A percentile compares a stretch with the other conserved stretches of the same genome.
phyloP scores from a whole-genome alignment of 2,329 filamentous ascomycete genomes.

The Trichoderma atrobrunneum region DNA sequence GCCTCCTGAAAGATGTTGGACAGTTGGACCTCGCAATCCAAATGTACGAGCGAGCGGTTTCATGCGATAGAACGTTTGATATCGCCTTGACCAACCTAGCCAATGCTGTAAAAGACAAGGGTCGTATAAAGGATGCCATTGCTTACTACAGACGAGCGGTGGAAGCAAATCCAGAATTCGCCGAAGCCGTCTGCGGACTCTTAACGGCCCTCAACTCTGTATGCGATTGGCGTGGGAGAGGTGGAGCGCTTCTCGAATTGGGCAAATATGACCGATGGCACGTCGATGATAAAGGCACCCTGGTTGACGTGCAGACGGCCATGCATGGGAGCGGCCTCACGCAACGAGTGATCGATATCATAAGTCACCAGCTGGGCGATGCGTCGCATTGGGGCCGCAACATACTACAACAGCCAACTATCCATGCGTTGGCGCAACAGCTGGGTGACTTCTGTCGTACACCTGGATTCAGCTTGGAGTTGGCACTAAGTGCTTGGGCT shows the following conservation, averaged over 20 bases:
- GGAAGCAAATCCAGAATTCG: constrained; percentile 87
- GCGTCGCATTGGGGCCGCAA: constrained; percentile 83
- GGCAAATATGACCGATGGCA: constrained; percentile 88
- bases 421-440: constrained; percentile 50
- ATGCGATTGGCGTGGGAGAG: constrained; percentile 88
- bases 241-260: constrained; percentile 72
- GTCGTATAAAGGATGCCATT: constrained; percentile 88
- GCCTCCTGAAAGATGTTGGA: constrained; percentile 91
- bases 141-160: constrained; percentile 88
- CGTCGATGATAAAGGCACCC: constrained; percentile 78
- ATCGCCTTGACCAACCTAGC: constrained; percentile 95
- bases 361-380: constrained; percentile 81
- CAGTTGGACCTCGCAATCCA: constrained; percentile 87
- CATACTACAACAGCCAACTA: constrained; percentile 55
- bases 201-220: constrained; percentile 95
- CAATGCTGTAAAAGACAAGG: constrained; percentile 96
- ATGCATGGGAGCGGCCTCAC: constrained; percentile 74
- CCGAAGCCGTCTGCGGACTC: constrained; percentile 92
- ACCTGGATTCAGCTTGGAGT: constrained; percentile 36
- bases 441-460: constrained; percentile 41
- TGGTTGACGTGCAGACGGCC: constrained; percentile 66
- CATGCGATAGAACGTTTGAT: constrained; percentile 90
- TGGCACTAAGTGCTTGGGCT: constrained; percentile 58
- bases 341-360: constrained; percentile 85
- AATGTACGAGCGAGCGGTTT: constrained; percentile 95